Base-by-base conservation (phyloP, 2,329 filamentous ascomycete species). In the Fusarium penzigii region DNA sequence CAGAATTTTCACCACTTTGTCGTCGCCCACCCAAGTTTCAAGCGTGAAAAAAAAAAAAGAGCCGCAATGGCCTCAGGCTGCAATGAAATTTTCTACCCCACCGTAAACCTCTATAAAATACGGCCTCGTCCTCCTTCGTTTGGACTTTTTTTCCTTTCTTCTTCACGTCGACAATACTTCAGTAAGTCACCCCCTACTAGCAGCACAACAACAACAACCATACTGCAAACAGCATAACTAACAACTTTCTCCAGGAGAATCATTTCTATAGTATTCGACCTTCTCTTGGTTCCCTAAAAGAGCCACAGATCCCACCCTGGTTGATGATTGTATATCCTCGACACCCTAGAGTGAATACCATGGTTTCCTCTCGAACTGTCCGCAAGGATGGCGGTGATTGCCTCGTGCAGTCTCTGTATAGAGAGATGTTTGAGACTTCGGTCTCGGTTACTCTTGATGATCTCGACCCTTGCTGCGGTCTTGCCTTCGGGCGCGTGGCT, bases 201-300 rank as follows among this genome's bases (percentile, higher is more conserved):
- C 29, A 42, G 40, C 25, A 32, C 11, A 17, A 44, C 42, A 41
- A 41, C 16, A 6, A 16, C 11, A 6, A 2, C 3, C 16, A 17
- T 5, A 12, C 16, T 12, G 7, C 32, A 36, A 12, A 14, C 32
- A 36, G 32, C 32, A 36, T 17, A 6, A 5, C 39, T 29, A 25
- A 25, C 20, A 6, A 6, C 20, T 11, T 11, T 38, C 77, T 71
- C 61, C 71, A 79, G 72, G 76, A 91, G 89, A 92, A 93, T 93
- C 90, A 90, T 90, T 95, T 96, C 89, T 96, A 92, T 92, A 96
- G 91, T 92, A 87, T 82, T 90, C 86, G 86, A 92, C 88, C 83
- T 81, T 82, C 86, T 90, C 89, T 94, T 88, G 90, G 86, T 88
- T 93, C 84, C 85, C 85, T 83, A 92, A 83, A 88, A 81, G 82